These are phyloP conservation scores for Candida michaelii DNA, from an alignment of 805 yeast species.

Conservation along the genomic window DNA sequence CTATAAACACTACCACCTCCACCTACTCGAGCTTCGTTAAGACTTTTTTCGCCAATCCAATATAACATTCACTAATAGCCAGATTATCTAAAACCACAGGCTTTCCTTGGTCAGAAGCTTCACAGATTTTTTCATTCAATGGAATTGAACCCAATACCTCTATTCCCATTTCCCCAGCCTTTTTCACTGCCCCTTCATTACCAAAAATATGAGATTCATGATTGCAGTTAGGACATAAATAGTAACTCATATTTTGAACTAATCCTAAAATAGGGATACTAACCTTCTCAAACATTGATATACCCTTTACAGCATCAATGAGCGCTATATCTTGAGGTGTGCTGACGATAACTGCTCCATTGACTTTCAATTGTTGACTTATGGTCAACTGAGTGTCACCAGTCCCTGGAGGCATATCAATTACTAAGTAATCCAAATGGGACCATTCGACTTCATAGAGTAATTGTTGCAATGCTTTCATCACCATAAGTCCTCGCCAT, in stretches of 20 bases:
- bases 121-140: constrained; percentile 57
- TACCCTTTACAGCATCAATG: constrained; percentile 77
- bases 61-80: constrained; percentile 42
- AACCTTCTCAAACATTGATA: constrained; percentile 73
- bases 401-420: constrained; percentile 91
- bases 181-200: constrained; percentile 53
- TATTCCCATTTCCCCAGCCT: constrained; percentile 48
- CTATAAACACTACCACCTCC: not conserved
- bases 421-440: constrained; percentile 61
- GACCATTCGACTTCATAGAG: constrained; percentile 80
- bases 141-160: constrained; percentile 68
- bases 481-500: constrained; percentile 86
- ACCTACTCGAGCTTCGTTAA: constrained; percentile 4
- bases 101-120: constrained; percentile 60
- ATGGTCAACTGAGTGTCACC: constrained; percentile 84
- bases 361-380: constrained; percentile 73
- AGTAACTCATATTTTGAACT: constrained; percentile 82
- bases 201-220: constrained; percentile 80
- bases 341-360: constrained; percentile 79
- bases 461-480: constrained; percentile 84
- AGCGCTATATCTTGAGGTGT: constrained; percentile 87
- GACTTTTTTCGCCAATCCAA: constrained; percentile 42
- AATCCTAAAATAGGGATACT: constrained; percentile 71
- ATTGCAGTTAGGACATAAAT: constrained; percentile 70
- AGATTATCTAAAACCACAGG: constrained; percentile 55